Evolutionary conservation across 2,329 filamentous ascomycete genomes (phyloP).

Genomic region (Chrysoporthe deuterocubensis): DNA sequence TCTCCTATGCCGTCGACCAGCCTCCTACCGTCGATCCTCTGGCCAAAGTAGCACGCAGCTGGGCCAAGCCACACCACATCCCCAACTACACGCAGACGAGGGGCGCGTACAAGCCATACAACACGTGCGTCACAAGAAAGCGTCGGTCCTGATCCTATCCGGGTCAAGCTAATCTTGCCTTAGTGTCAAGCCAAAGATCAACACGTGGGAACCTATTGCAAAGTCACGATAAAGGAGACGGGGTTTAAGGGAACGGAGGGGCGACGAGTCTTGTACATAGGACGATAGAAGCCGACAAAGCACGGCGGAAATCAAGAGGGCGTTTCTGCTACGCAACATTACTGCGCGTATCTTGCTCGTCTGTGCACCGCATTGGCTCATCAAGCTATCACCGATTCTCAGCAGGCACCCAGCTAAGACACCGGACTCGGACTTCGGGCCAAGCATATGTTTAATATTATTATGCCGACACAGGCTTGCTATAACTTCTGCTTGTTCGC

Average conservation of each 20-base stretch:
- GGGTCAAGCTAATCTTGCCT: not conserved
- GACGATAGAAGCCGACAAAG: conserved; percentile 11
- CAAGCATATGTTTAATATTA: not conserved
- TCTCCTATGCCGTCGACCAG: conserved; percentile 90
- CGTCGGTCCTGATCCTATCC: not conserved
- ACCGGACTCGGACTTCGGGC: not conserved
- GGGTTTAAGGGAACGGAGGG: not conserved
- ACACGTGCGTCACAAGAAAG: conserved; percentile 71
- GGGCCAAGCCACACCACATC: conserved; percentile 74
- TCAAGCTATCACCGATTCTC: not conserved
- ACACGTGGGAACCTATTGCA: conserved; percentile 39
- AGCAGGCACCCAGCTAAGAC: not conserved
- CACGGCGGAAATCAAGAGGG: not conserved
- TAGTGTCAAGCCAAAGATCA: conserved; percentile 41
- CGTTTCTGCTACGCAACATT: not conserved
- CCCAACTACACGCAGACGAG: conserved; percentile 77
- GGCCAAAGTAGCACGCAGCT: conserved; percentile 69
- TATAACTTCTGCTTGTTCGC: not conserved
- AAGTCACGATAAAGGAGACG: conserved; percentile 21
- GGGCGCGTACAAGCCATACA: conserved; percentile 90
- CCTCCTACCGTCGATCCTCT: conserved; percentile 78
- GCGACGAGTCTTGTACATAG: conserved; percentile 29
- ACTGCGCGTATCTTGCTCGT: not conserved
- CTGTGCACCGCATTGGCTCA: not conserved
- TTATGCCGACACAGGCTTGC: not conserved